These are phyloP conservation scores for Ceratobasidium sp. DNA, from an alignment of 1,284 basidiomycete species.

Conservation along the genomic window DNA sequence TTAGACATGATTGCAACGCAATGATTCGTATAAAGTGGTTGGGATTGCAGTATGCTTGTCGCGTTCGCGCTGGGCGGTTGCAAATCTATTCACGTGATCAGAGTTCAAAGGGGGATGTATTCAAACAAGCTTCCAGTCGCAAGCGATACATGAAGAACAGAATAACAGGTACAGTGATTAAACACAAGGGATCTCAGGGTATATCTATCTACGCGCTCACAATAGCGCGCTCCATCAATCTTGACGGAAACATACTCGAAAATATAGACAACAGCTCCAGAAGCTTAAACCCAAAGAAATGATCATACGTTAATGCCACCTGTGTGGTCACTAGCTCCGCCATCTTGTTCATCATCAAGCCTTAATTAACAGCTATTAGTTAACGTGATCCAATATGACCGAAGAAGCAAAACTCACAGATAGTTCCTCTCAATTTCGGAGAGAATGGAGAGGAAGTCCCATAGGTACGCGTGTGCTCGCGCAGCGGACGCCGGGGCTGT, in stretches of 20 bases:
- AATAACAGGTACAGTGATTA: slow-evolving; percentile 25
- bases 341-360: slow-evolving; percentile 73
- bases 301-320: slow-evolving; percentile 27
- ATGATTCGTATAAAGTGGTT: no score
- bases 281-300: slow-evolving; percentile 17
- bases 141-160: slow-evolving; percentile 27
- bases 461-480: slow-evolving; percentile 81
- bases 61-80: no score
- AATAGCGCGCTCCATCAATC: slow-evolving; percentile 17
- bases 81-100: slow-evolving; percentile 35
- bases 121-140: slow-evolving; percentile 10
- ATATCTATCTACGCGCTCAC: slow-evolving; percentile 26
- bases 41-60: no score
- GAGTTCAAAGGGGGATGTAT: slow-evolving; percentile 18
- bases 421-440: slow-evolving; percentile 90
- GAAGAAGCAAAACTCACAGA: slow-evolving; percentile 54
- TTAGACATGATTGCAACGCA: slow-evolving; percentile 19
- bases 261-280: background rate
- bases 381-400: slow-evolving; percentile 59
- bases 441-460: slow-evolving; percentile 89
- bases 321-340: slow-evolving; percentile 60
- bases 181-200: slow-evolving; percentile 17
- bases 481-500: slow-evolving; percentile 77
- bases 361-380: slow-evolving; percentile 9
- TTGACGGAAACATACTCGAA: slow-evolving; percentile 17